A percentile compares a stretch with the other conserved stretches of the same genome.
These are phyloP conservation scores for Kondoa subrosea DNA, from an alignment of 768 basidiomycete genomes.

Conservation along the genomic window DNA sequence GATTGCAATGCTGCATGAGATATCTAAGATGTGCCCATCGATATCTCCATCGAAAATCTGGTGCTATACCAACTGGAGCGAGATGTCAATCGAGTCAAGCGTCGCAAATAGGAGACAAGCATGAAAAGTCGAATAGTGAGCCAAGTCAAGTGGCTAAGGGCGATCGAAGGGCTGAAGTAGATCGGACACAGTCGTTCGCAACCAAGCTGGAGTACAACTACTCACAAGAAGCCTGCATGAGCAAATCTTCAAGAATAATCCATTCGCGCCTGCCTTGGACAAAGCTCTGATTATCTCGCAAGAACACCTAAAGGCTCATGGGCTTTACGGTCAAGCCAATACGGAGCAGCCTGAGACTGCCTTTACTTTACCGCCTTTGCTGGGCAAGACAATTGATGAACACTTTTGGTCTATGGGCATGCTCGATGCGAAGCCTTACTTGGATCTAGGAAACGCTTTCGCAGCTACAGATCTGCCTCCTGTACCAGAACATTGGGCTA, in stretches of 20 bases:
- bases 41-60: too few species aligned
- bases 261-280: conserved; percentile 45
- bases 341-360: conserved; percentile 60
- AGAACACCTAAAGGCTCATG: conserved; percentile 64
- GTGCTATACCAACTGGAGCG: too few species aligned
- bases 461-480: conserved; percentile 44
- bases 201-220: conserved; percentile 83
- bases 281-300: conserved; percentile 56
- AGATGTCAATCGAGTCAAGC: too few species aligned
- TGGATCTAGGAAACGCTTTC: conserved; percentile 49
- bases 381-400: conserved; percentile 62
- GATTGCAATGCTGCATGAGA: too few species aligned
- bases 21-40: too few species aligned
- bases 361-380: conserved; percentile 68
- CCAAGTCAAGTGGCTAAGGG: neutral
- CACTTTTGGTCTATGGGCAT: conserved; percentile 73
- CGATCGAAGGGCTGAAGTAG: neutral
- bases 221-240: conserved; percentile 61
- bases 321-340: conserved; percentile 35
- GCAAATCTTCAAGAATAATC: conserved; percentile 49
- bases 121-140: neutral
- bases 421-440: conserved; percentile 56
- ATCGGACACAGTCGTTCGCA: conserved; percentile 36
- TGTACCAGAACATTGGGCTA: conserved; percentile 42
- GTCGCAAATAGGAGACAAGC: neutral